These are phyloP conservation scores for Immersiella caudata DNA, from an alignment of 495 filamentous ascomycete genomes.

Conservation along the genomic window DNA sequence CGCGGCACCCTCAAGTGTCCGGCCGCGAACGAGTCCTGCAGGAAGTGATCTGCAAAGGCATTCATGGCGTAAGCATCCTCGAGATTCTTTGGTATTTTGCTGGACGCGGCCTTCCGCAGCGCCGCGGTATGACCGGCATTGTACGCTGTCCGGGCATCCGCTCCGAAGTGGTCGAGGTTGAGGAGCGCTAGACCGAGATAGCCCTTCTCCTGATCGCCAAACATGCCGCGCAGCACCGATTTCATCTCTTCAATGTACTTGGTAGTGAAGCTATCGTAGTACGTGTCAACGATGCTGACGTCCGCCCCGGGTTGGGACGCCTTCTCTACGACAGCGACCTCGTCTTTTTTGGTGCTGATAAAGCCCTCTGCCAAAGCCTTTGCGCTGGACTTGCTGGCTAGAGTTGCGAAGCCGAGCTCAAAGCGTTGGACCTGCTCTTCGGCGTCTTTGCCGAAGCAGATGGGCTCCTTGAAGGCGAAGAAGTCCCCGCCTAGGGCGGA, in stretches of 20 bases:
- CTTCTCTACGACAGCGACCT: neutral
- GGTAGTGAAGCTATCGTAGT: neutral
- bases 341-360: neutral
- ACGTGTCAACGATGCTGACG: neutral
- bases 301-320: neutral
- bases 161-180: constrained; percentile 32
- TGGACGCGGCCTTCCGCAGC: constrained; percentile 14
- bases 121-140: constrained; percentile 27
- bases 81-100: constrained; percentile 12
- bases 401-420: neutral
- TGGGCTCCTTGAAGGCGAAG: neutral
- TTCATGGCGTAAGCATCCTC: constrained; percentile 28
- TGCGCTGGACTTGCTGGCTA: neutral
- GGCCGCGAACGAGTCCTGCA: constrained; percentile 30
- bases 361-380: neutral
- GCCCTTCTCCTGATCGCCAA: neutral
- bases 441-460: neutral
- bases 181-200: constrained; percentile 25
- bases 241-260: neutral
- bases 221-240: neutral
- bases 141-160: constrained; percentile 28
- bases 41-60: constrained; percentile 35
- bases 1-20: constrained; percentile 30
- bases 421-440: neutral
- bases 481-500: neutral